These are phyloP conservation scores for Magnusiomyces paraingens DNA, from an alignment of 1,139 yeast species.

Conservation along the genomic window DNA sequence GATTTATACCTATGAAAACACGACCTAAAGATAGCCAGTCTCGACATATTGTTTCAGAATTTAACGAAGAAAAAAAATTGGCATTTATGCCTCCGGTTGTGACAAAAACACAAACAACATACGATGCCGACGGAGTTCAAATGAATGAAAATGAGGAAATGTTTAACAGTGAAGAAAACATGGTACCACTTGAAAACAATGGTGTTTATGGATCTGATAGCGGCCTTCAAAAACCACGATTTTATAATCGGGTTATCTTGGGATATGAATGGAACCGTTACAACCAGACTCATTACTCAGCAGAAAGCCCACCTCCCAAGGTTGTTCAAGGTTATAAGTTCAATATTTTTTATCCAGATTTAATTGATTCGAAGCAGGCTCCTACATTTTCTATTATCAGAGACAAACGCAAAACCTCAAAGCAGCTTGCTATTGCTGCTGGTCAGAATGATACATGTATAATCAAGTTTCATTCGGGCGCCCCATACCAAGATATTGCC, in stretches of 20 bases:
- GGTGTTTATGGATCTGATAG: slow-evolving; percentile 20
- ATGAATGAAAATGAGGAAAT: slow-evolving; percentile 1
- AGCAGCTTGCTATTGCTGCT: slow-evolving; percentile 13
- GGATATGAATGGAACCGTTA: slow-evolving; percentile 37
- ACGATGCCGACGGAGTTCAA: not conserved
- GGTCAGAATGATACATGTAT: slow-evolving; percentile 28
- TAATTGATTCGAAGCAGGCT: slow-evolving; percentile 24
- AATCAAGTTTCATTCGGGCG: slow-evolving; percentile 32
- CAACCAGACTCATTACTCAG: slow-evolving; percentile 33
- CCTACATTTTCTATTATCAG: slow-evolving; percentile 33
- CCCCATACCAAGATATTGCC: slow-evolving; percentile 34
- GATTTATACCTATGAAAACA: slow-evolving; percentile 12
- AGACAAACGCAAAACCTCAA: slow-evolving; percentile 15
- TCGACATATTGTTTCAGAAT: slow-evolving; percentile 8
- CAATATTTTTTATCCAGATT: slow-evolving; percentile 34
- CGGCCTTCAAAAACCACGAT: slow-evolving; percentile 28
- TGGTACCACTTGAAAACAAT: slow-evolving; percentile 3
- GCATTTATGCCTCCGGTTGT: not conserved
- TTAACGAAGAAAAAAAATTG: not conserved
- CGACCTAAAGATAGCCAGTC: slow-evolving; percentile 8
- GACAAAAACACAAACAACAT: not conserved
- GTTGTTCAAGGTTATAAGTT: slow-evolving; percentile 36
- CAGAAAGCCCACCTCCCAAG: slow-evolving; percentile 37
- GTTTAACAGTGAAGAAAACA: slow-evolving; percentile 12
- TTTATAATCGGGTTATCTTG: slow-evolving; percentile 30